These are phyloP conservation scores for Apodospora peruviana DNA, from an alignment of 495 filamentous ascomycete genomes.

Conservation along the genomic window DNA sequence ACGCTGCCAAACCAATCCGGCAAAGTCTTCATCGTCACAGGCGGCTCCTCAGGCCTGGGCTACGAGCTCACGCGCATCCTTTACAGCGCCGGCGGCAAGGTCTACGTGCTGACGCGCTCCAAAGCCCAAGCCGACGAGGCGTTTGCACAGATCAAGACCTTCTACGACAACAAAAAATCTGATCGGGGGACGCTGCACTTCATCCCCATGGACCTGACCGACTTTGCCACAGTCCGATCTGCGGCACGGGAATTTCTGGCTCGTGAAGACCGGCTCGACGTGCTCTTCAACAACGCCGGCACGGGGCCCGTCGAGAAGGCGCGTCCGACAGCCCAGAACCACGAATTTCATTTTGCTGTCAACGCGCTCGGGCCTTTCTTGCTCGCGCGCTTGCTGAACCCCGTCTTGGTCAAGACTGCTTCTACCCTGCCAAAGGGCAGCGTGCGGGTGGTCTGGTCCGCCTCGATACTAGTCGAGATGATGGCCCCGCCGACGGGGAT, in stretches of 20 bases:
- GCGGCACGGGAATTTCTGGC: conserved; percentile 12
- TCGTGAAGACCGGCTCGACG: conserved; percentile 15
- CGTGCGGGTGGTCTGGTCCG: neutral
- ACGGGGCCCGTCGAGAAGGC: conserved; percentile 19
- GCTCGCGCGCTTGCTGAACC: neutral
- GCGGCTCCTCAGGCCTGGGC: conserved; percentile 41
- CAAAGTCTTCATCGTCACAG: conserved; percentile 43
- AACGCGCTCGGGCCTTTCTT: neutral
- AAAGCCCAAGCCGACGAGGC: conserved; percentile 16
- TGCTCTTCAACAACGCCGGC: conserved; percentile 32
- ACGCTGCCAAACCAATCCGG: neutral
- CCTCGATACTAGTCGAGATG: neutral
- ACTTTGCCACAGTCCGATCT: conserved; percentile 17
- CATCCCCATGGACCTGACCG: conserved; percentile 18
- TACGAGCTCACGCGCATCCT: conserved; percentile 39
- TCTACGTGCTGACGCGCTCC: conserved; percentile 46
- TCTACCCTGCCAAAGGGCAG: neutral
- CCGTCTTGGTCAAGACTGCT: neutral
- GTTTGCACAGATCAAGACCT: conserved; percentile 9
- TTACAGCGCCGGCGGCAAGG: conserved; percentile 38
- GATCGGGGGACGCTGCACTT: conserved; percentile 12
- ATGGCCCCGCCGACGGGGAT: conserved; percentile 11
- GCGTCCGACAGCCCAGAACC: conserved; percentile 23
- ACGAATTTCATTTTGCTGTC: conserved; percentile 13
- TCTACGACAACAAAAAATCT: conserved; percentile 5